phyloP scores from a whole-genome alignment of 163 green algal genomes.

The Picocystis sp. region DNA sequence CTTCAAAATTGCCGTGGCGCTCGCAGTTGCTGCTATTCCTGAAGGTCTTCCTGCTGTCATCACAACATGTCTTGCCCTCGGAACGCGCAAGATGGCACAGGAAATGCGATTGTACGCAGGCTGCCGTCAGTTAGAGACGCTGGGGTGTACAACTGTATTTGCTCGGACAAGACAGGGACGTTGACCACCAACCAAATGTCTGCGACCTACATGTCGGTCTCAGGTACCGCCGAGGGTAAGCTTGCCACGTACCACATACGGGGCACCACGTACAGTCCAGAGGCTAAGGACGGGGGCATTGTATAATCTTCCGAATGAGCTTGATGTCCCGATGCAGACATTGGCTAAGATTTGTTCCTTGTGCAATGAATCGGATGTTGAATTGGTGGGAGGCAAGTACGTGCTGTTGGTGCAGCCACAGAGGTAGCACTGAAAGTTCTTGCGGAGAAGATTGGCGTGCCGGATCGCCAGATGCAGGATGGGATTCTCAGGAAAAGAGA shows the following conservation, averaged over 20 bases:
- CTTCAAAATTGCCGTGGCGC: slow-evolving; percentile 96
- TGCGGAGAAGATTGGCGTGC: slow-evolving; percentile 81
- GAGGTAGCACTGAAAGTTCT: slow-evolving; percentile 60
- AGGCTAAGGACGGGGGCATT: slow-evolving; percentile 39
- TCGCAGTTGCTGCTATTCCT: slow-evolving; percentile 97
- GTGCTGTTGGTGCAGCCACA: slow-evolving; percentile 70
- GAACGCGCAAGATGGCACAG: slow-evolving; percentile 93
- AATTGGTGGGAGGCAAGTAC: slow-evolving; percentile 33
- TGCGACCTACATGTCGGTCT: slow-evolving; percentile 31
- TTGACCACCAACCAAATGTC: slow-evolving; percentile 91
- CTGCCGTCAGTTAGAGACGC: slow-evolving; percentile 81
- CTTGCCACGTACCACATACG: slow-evolving; percentile 13
- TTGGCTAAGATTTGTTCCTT: slow-evolving; percentile 56
- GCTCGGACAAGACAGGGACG: slow-evolving; percentile 87
- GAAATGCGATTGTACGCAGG: slow-evolving; percentile 87
- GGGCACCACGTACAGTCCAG: slow-evolving; percentile 71
- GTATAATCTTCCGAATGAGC: slow-evolving; percentile 26
- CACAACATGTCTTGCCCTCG: slow-evolving; percentile 80
- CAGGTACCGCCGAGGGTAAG: background rate
- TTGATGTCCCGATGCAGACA: slow-evolving; percentile 30
- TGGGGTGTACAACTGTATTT: slow-evolving; percentile 93
- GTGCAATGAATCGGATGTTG: slow-evolving; percentile 77
- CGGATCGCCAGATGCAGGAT: slow-evolving; percentile 8
- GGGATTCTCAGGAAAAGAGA: background rate
- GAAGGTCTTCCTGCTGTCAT: slow-evolving; percentile 91